These are phyloP conservation scores for Striga hermonthica DNA, from an alignment of 305 asterid genomes.

Conservation along the genomic window DNA sequence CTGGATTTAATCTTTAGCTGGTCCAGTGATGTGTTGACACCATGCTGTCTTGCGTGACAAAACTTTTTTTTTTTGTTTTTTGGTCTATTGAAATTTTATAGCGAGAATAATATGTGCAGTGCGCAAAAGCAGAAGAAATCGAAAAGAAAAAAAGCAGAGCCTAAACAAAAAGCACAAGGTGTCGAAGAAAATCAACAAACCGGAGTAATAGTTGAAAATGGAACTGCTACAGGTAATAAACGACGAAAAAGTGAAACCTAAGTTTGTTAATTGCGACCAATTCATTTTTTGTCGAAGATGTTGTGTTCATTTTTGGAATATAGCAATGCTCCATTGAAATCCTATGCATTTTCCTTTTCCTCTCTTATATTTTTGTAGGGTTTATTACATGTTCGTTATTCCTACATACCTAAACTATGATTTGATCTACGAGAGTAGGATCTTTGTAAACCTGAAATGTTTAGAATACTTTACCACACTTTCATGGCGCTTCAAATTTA, in stretches of 20 bases:
- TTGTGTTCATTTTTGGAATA: constrained; percentile 27
- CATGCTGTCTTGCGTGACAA: background rate
- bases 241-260: constrained; percentile 21
- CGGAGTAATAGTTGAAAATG: constrained; percentile 31
- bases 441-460: constrained; percentile 12
- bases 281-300: constrained; percentile 19
- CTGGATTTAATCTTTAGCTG: constrained; percentile 3
- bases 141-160: constrained; percentile 30
- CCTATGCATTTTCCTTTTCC: background rate
- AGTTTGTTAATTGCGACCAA: constrained; percentile 23
- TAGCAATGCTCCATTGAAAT: constrained; percentile 3
- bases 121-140: constrained; percentile 28
- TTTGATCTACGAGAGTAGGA: constrained; percentile 12
- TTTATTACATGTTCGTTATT: background rate
- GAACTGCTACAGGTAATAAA: constrained; percentile 13
- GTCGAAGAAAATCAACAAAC: constrained; percentile 25
- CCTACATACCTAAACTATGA: constrained; percentile 2
- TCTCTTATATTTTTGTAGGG: background rate
- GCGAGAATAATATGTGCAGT: constrained; percentile 29
- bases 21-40: background rate
- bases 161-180: constrained; percentile 25
- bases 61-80: background rate
- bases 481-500: no score
- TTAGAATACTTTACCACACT: background rate
- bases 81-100: background rate